Base-by-base conservation (phyloP, 495 filamentous ascomycete species). In the Lasiosphaeria miniovina region DNA sequence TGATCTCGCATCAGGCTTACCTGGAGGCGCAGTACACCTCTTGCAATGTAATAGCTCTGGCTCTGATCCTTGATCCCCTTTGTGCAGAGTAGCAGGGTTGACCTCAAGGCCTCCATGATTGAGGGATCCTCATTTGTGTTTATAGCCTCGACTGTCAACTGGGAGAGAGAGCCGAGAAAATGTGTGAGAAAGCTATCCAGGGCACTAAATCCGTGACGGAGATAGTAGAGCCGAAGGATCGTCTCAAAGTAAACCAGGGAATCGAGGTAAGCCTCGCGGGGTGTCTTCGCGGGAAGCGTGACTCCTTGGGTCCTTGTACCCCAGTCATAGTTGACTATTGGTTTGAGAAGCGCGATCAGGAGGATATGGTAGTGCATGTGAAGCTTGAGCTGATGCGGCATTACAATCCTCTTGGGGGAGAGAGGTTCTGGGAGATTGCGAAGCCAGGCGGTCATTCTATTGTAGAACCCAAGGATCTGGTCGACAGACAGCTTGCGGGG, bases 21-120 rank as follows among this genome's bases (percentile, higher is more conserved):
- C 34, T 68, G 61, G 4, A 72, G 43, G 4, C 63, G 56, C 40
- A 72, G 55, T 12, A 66, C 56, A 8, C 59, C 67, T 17, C 51
- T 57, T 11, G 61, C 65, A 31, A 76, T 62, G 51, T 71, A 72
- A 55, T 67, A 57, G 40, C 63, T 66, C 41, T 52, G 63, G 17
- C 65, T 50, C 24, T 74, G 71, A n/a, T 76, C 74, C 53, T 70
- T 65, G 0, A 76, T 58, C 0, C 74, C 74, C 55, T 76, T 76
- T 35, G 64, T 65, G 11, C 68, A 58, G 1, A 76, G 73, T 34
- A 76, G 51, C 0, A 72, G 49, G 4, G 74, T 74, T 11, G 71
- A 73, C 3, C 67, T 63, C 7, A 69, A 59, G 0, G 66, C 52
- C 41, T 74, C 73, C 11, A 69, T 35, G 24, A 54, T 54, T 7